Percentiles rank a stretch among this genome's conserved stretches.
Evolutionary conservation across 495 filamentous ascomycete species (phyloP).

Genomic region (Apodospora peruviana): DNA sequence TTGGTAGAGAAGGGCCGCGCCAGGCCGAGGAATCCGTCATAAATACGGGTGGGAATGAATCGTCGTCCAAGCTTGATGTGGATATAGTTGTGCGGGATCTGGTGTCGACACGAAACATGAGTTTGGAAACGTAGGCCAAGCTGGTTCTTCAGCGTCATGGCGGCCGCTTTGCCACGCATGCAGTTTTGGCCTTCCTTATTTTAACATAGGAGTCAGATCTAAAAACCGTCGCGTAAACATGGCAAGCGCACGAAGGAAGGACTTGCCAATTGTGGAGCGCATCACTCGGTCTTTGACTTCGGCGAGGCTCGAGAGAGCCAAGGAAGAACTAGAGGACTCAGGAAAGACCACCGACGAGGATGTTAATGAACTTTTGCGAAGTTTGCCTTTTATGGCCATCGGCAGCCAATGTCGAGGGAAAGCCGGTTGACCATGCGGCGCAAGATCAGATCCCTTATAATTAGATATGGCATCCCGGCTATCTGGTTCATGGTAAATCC

Average conservation of each 20-base stretch:
- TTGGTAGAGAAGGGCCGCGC: background rate
- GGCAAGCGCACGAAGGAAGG: background rate
- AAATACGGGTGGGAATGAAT: background rate
- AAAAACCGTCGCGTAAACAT: background rate
- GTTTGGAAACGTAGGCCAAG: background rate
- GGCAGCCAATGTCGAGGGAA: background rate
- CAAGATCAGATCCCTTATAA: background rate
- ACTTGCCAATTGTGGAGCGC: background rate
- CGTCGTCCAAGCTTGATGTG: background rate
- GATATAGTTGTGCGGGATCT: background rate
- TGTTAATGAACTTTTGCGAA: background rate
- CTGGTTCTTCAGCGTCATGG: background rate
- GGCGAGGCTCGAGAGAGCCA: background rate
- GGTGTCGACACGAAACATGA: background rate
- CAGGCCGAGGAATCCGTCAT: background rate
- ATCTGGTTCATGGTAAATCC: background rate
- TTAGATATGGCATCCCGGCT: background rate
- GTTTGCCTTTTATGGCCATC: background rate
- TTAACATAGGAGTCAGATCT: background rate
- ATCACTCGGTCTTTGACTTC: background rate
- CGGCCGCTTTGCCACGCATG: background rate
- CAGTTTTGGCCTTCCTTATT: background rate
- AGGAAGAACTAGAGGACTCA: background rate
- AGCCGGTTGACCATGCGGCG: background rate
- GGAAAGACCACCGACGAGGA: background rate